These are phyloP conservation scores for Venturia effusa DNA, from an alignment of 2,329 filamentous ascomycete species.

Conservation along the genomic window DNA sequence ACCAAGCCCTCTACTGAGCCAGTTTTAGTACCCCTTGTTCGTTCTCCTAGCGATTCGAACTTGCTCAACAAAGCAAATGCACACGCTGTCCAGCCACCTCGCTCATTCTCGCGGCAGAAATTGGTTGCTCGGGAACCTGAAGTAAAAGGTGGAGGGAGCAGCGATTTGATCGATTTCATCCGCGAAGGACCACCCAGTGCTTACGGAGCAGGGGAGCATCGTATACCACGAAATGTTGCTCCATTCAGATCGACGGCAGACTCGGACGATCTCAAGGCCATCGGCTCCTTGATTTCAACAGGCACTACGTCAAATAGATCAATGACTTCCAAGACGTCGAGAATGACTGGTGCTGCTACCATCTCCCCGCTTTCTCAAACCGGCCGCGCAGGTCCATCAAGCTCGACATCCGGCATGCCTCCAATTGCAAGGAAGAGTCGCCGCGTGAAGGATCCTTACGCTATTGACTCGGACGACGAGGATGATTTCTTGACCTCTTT, in stretches of 20 bases:
- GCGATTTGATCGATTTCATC: slow-evolving; percentile 92
- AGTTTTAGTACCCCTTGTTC: slow-evolving; percentile 5
- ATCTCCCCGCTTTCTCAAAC: neutral
- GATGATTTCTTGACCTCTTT: slow-evolving; percentile 41
- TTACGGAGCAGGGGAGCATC: slow-evolving; percentile 31
- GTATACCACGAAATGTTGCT: slow-evolving; percentile 72
- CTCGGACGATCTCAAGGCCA: slow-evolving; percentile 57
- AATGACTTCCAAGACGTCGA: neutral
- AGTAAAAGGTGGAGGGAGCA: slow-evolving; percentile 55
- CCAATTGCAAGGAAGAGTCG: slow-evolving; percentile 49
- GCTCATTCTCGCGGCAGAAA: slow-evolving; percentile 19
- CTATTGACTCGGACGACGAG: slow-evolving; percentile 58
- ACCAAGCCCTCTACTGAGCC: slow-evolving; percentile 48
- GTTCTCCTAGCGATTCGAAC: neutral
- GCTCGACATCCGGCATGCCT: slow-evolving; percentile 19
- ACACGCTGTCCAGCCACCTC: neutral
- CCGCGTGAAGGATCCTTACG: slow-evolving; percentile 79
- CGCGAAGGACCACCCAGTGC: slow-evolving; percentile 64
- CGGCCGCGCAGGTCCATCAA: slow-evolving; percentile 27
- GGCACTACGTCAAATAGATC: slow-evolving; percentile 16
- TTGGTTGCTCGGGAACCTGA: slow-evolving; percentile 55
- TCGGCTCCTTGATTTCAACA: slow-evolving; percentile 16
- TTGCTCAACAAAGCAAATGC: neutral
- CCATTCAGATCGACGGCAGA: slow-evolving; percentile 80
- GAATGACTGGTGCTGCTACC: slow-evolving; percentile 20